These are phyloP conservation scores for Mangifera indica DNA, from an alignment of 345 rosid species.

Conservation along the genomic window DNA sequence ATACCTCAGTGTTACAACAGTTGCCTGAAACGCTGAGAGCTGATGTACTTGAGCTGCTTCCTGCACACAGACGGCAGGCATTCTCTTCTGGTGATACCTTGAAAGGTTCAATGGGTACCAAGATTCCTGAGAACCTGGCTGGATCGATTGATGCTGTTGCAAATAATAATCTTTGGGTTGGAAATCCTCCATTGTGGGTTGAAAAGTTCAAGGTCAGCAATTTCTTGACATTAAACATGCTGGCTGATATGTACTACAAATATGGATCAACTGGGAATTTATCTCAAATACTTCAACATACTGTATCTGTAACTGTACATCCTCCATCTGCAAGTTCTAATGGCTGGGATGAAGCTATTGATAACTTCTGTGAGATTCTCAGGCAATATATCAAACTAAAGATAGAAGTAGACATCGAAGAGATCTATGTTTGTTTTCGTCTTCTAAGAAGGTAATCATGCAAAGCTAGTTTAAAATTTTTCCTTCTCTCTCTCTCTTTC, in stretches of 20 bases:
- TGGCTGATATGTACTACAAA: constrained; percentile 60
- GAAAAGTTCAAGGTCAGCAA: constrained; percentile 61
- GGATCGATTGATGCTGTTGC: constrained; percentile 19
- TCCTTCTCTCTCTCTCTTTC: not conserved
- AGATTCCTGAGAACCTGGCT: constrained; percentile 35
- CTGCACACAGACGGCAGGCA: constrained; percentile 50
- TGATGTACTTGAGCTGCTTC: constrained; percentile 63
- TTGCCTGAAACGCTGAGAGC: constrained; percentile 79
- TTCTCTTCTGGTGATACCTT: constrained; percentile 30
- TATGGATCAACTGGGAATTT: constrained; percentile 45
- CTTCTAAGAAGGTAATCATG: constrained; percentile 61
- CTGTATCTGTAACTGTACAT: constrained; percentile 34
- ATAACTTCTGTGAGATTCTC: constrained; percentile 55
- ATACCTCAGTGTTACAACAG: constrained; percentile 67
- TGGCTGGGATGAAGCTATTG: constrained; percentile 48
- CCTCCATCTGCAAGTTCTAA: constrained; percentile 34
- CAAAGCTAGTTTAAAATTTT: not conserved
- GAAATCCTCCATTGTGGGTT: constrained; percentile 81
- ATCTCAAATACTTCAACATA: constrained; percentile 54
- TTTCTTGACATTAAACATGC: constrained; percentile 36
- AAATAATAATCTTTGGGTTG: constrained; percentile 54
- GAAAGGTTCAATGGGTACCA: constrained; percentile 27
- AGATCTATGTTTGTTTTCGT: constrained; percentile 70
- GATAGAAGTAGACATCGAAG: constrained; percentile 74
- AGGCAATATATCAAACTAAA: constrained; percentile 64